Percentiles rank a stretch among this genome's conserved stretches.
Evolutionary conservation across 345 rosid species (phyloP).

Genomic region (Carallia brachiata): DNA sequence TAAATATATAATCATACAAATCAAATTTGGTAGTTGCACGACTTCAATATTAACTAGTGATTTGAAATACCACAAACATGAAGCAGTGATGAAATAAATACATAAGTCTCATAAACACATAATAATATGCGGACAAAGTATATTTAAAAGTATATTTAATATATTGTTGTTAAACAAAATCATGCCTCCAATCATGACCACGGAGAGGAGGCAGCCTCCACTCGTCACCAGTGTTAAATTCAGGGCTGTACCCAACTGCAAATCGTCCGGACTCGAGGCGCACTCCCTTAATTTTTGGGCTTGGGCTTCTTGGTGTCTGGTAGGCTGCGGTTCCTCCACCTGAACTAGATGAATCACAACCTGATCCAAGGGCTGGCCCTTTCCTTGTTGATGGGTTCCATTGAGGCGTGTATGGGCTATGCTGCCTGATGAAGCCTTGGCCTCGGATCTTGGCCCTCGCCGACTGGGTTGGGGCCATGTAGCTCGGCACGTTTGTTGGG

Average conservation of each 20-base stretch:
- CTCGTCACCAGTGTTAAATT: slow-evolving; percentile 36
- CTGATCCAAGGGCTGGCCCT: slow-evolving; percentile 36
- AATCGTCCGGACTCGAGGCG: slow-evolving; percentile 26
- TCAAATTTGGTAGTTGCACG: no score
- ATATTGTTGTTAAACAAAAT: slow-evolving; percentile 13
- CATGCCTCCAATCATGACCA: slow-evolving; percentile 51
- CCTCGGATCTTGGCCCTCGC: slow-evolving; percentile 79
- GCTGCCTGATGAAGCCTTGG: slow-evolving; percentile 42
- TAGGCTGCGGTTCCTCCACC: slow-evolving; percentile 47
- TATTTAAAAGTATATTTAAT: no score
- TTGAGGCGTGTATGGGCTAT: slow-evolving; percentile 45
- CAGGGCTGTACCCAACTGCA: slow-evolving; percentile 36
- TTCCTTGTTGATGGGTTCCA: slow-evolving; percentile 79
- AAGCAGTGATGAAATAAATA: no score
- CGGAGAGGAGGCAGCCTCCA: slow-evolving; percentile 42
- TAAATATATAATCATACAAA: no score
- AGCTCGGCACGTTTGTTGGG: slow-evolving; percentile 56
- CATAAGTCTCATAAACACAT: no score
- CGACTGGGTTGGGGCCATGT: slow-evolving; percentile 84
- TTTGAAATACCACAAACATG: no score
- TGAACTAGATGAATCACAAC: slow-evolving; percentile 73
- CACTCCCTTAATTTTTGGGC: slow-evolving; percentile 37
- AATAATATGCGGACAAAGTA: no score
- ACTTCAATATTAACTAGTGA: no score
- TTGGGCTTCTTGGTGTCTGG: slow-evolving; percentile 65